Percentiles rank a stretch among this genome's conserved stretches.
phyloP scores from a whole-genome alignment of 176 grass and related monocot genomes.

The Aegilops speltoides region DNA sequence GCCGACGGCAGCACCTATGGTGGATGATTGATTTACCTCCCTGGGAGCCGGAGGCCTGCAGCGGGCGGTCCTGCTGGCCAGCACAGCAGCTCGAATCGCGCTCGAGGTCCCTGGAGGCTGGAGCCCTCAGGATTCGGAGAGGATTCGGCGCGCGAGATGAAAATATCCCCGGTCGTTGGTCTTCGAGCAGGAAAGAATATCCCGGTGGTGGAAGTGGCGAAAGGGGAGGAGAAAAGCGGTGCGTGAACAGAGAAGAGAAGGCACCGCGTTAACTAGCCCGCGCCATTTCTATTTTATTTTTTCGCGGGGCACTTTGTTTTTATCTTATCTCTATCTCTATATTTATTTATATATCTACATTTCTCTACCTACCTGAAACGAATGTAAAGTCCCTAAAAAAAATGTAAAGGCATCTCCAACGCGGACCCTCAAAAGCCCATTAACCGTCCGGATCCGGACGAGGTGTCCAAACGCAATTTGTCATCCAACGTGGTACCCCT shows the following conservation, averaged over 20 bases:
- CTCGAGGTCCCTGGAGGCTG: not conserved
- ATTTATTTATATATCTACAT: too few species aligned
- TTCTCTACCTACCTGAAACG: too few species aligned
- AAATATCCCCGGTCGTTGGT: not conserved
- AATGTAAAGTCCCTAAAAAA: too few species aligned
- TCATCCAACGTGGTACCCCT: too few species aligned
- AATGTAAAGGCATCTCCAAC: too few species aligned
- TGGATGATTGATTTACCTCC: not conserved
- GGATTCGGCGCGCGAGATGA: not conserved
- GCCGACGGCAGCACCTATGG: not conserved
- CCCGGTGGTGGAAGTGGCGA: not conserved
- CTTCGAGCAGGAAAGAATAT: not conserved
- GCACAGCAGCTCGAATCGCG: not conserved
- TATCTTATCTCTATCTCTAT: too few species aligned
- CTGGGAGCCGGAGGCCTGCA: not conserved
- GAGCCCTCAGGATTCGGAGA: conserved; percentile 2
- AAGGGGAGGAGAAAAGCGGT: not conserved
- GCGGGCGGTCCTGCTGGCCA: not conserved
- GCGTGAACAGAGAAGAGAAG: not conserved
- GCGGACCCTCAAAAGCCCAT: too few species aligned
- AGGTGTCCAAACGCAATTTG: too few species aligned
- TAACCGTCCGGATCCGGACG: too few species aligned
- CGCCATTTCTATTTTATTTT: too few species aligned
- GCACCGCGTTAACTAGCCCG: too few species aligned
- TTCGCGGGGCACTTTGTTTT: too few species aligned